Percentiles rank a stretch among this genome's conserved stretches.
phyloP scores from a whole-genome alignment of 352 stramenopile species.

The Phytophthora agathidicida region DNA sequence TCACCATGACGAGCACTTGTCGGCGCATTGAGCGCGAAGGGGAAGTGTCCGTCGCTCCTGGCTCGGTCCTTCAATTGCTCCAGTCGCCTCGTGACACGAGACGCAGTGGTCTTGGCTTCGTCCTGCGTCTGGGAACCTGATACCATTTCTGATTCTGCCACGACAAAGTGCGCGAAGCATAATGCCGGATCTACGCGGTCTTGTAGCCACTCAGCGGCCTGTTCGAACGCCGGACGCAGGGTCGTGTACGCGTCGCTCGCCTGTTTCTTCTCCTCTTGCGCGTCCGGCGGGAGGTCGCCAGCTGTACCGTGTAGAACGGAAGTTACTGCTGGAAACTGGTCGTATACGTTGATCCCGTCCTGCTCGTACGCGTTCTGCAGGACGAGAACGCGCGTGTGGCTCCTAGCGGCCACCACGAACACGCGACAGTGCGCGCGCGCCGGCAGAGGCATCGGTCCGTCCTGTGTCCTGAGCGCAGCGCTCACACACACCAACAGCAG shows the following conservation, averaged over 20 bases:
- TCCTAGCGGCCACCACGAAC: conserved; percentile 48
- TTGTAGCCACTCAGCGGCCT: conserved; percentile 46
- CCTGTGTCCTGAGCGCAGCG: neutral
- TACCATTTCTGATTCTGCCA: conserved; percentile 20
- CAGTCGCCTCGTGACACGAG: conserved; percentile 32
- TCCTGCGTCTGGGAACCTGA: conserved; percentile 8
- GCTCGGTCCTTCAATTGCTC: conserved; percentile 37
- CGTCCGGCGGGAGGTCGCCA: neutral
- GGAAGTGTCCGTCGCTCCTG: conserved; percentile 51
- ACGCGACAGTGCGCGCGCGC: conserved; percentile 54
- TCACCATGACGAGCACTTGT: conserved; percentile 8
- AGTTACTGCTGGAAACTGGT: conserved; percentile 38
- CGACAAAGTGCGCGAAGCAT: conserved; percentile 57
- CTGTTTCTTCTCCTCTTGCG: conserved; percentile 21
- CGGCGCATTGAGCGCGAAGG: conserved; percentile 46
- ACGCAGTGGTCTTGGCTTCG: conserved; percentile 1
- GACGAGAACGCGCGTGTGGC: conserved; percentile 53
- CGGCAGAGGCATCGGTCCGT: conserved; percentile 21
- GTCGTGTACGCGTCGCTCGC: conserved; percentile 46
- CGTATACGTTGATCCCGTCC: conserved; percentile 52
- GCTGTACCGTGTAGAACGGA: conserved; percentile 27
- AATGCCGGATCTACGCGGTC: conserved; percentile 46
- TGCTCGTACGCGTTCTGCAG: conserved; percentile 58
- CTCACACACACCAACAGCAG: too few relatives aligned
- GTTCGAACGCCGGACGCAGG: conserved; percentile 51